These are phyloP conservation scores for Hanseniaspora valbyensis DNA, from an alignment of 805 yeast genomes.

Conservation along the genomic window DNA sequence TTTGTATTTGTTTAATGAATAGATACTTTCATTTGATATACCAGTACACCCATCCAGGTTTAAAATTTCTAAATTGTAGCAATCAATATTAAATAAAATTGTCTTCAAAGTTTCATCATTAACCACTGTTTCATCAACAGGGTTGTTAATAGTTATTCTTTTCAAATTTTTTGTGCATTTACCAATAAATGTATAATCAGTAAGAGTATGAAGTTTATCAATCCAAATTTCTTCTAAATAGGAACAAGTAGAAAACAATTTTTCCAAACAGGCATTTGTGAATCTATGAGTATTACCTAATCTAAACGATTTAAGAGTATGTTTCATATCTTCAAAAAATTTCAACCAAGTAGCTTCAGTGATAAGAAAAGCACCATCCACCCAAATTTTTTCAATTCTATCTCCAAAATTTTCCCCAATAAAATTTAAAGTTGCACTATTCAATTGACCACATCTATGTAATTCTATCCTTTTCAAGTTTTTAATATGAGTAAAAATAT, in stretches of 20 bases:
- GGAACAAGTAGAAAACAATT: conserved; percentile 48
- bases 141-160: conserved; percentile 56
- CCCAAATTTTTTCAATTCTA: conserved; percentile 41
- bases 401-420: conserved; percentile 44
- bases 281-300: conserved; percentile 77
- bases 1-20: conserved; percentile 44
- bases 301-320: conserved; percentile 46
- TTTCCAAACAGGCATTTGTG: conserved; percentile 50
- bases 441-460: conserved; percentile 88
- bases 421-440: conserved; percentile 61
- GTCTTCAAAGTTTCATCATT: conserved; percentile 57
- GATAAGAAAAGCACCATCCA: conserved; percentile 86
- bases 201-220: conserved; percentile 63
- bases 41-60: conserved; percentile 62
- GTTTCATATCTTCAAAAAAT: conserved; percentile 52
- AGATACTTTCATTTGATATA: conserved; percentile 57
- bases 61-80: conserved; percentile 42
- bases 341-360: conserved; percentile 66
- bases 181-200: conserved; percentile 53
- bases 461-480: conserved; percentile 52
- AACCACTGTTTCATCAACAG: conserved; percentile 52
- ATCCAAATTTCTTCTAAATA: conserved; percentile 48
- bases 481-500: conserved; percentile 73
- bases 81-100: conserved; percentile 50
- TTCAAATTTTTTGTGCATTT: conserved; percentile 42